These are phyloP conservation scores for Phytophthora crassamura DNA, from an alignment of 352 stramenopile species.

Conservation along the genomic window DNA sequence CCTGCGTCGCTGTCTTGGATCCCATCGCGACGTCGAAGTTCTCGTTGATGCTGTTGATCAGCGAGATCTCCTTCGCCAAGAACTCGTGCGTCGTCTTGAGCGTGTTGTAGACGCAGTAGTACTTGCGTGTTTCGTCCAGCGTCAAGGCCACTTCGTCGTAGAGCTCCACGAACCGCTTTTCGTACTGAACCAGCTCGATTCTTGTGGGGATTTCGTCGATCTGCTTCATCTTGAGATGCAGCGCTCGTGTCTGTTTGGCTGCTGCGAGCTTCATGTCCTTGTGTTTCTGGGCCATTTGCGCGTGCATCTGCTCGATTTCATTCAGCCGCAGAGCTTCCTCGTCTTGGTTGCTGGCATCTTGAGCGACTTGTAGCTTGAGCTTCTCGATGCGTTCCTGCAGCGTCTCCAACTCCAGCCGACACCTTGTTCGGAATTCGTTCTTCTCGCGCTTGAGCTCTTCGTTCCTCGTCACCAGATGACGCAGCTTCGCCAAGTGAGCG, in stretches of 20 bases:
- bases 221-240: slow-evolving; percentile 66
- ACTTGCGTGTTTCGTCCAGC: slow-evolving; percentile 91
- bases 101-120: slow-evolving; percentile 90
- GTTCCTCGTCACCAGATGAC: slow-evolving; percentile 52
- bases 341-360: slow-evolving; percentile 47
- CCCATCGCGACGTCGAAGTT: slow-evolving; percentile 86
- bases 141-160: slow-evolving; percentile 90
- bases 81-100: slow-evolving; percentile 83
- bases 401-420: slow-evolving; percentile 46
- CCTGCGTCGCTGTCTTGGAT: slow-evolving; percentile 60
- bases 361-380: slow-evolving; percentile 42
- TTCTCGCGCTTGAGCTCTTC: slow-evolving; percentile 65
- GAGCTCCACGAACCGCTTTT: slow-evolving; percentile 89
- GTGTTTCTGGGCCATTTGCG: slow-evolving; percentile 69
- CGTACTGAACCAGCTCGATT: slow-evolving; percentile 91
- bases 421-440: slow-evolving; percentile 51
- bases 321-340: slow-evolving; percentile 51
- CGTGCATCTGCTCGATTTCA: slow-evolving; percentile 75
- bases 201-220: slow-evolving; percentile 89
- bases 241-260: slow-evolving; percentile 58
- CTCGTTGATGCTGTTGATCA: slow-evolving; percentile 87
- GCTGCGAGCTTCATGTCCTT: slow-evolving; percentile 70
- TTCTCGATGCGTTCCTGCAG: slow-evolving; percentile 51
- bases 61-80: slow-evolving; percentile 86
- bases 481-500: slow-evolving; percentile 36